Evolutionary conservation across 1,139 yeast genomes (phyloP).

Genomic region (Suhomyces bribrorum): DNA sequence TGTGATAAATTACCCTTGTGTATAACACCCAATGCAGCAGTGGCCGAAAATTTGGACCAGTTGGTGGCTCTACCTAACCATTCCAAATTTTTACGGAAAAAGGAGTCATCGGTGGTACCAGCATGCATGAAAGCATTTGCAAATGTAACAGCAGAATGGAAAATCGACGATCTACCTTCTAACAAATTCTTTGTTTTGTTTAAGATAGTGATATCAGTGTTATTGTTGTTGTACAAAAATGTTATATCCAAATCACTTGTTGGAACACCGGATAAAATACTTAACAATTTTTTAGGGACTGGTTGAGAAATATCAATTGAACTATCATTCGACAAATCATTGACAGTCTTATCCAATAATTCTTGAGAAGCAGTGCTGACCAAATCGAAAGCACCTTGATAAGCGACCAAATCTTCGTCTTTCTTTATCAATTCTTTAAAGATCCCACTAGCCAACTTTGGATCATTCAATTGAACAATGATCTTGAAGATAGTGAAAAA

Average conservation of each 20-base stretch:
- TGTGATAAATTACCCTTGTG: conserved; percentile 93
- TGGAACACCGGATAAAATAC: conserved; percentile 87
- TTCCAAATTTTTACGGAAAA: conserved; percentile 85
- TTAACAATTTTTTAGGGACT: conserved; percentile 48
- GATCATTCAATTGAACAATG: conserved; percentile 83
- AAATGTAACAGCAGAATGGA: conserved; percentile 95
- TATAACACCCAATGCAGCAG: conserved; percentile 97
- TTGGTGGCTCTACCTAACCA: conserved; percentile 97
- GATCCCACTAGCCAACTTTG: conserved; percentile 63
- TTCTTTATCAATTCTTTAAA: conserved; percentile 60
- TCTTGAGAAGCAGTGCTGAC: conserved; percentile 95
- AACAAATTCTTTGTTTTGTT: conserved; percentile 78
- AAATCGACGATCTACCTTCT: conserved; percentile 91
- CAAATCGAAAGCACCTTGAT: conserved; percentile 93
- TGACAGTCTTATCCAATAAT: conserved; percentile 63
- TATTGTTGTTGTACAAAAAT: conserved; percentile 81
- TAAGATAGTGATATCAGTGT: conserved; percentile 80
- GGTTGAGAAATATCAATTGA: conserved; percentile 37
- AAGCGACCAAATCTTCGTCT: conserved; percentile 57
- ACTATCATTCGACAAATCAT: conserved; percentile 43
- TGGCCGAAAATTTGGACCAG: conserved; percentile 97
- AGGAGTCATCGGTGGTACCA: conserved; percentile 94
- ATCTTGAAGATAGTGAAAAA: conserved; percentile 78
- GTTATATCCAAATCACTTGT: conserved; percentile 92
- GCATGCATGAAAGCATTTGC: conserved; percentile 94